Evolutionary conservation across 2,329 filamentous ascomycete genomes (phyloP), one percentile per base, ranked within the genome.

Genomic region (Plenodomus biglobosus): DNA sequence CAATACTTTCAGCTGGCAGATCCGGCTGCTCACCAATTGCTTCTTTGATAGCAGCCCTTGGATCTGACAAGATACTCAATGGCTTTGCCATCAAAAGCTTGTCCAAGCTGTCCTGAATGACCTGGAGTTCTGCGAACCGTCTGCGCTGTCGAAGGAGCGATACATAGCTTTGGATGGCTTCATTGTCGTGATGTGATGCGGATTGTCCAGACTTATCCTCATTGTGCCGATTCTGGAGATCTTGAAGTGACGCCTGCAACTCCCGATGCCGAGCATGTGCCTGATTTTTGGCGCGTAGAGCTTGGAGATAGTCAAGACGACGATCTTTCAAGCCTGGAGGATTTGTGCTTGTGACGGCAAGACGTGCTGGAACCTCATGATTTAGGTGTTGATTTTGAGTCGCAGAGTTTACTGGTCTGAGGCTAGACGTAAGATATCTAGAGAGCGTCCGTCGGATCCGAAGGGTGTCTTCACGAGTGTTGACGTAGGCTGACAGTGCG

Each of bases 101-200:
- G 17, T 75, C 70, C 5, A 80, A 55, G 38, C 76, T 73, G 19
- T 73, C 69, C 41, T 77, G 73, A 24, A 79, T 75, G 16, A 78
- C 68, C 41, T 76, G 72, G 2, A 80, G 63, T 49, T 77, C 77
- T 40, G 70, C 67, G 53, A 74, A 69, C n/a, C 70, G 72, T 15
- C 72, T 71, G 30, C 75, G 75, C 49, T 78, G 74, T 34, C 71
- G 75, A 18, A 79, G 68, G 16, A 80, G 66, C 17, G 64, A 50
- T 13, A 78, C 65, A 55, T 80, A 79, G 34, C 69, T 48, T 44
- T 51, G 52, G 18, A 61, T 55, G 16, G 50, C 52, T 36, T 62
- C 66, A 45, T 66, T 61, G 38, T 66, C 65, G 32, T 69, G 55
- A 3, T 67, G 56, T 6, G 64, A 51, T 18, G 71, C 52, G 34